These are phyloP conservation scores for Phytopythium chamaehyphon DNA, from an alignment of 352 stramenopile genomes.

Conservation along the genomic window DNA sequence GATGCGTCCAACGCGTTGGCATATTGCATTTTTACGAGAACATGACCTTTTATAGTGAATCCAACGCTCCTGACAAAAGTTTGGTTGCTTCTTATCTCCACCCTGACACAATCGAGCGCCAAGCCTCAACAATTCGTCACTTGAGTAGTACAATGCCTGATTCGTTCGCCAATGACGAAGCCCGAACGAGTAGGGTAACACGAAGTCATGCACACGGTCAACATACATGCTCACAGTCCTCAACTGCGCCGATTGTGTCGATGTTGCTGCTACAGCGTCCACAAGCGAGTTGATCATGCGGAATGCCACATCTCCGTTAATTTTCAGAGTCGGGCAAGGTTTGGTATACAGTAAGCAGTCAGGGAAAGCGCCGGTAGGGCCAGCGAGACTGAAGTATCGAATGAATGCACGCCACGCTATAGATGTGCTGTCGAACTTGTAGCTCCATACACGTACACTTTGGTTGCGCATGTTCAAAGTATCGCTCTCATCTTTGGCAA, in stretches of 20 bases:
- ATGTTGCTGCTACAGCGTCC: slow-evolving; percentile 2
- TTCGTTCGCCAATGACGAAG: slow-evolving; percentile 27
- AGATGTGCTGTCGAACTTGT: slow-evolving; percentile 36
- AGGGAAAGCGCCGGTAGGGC: slow-evolving; percentile 18
- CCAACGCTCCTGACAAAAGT: slow-evolving; percentile 1
- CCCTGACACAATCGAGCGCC: slow-evolving; percentile 8
- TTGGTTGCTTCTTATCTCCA: not conserved
- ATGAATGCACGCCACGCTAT: slow-evolving; percentile 24
- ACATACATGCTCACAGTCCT: slow-evolving; percentile 22
- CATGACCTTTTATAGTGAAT: not conserved
- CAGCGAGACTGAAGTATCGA: slow-evolving; percentile 6
- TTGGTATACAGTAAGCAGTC: slow-evolving; percentile 26
- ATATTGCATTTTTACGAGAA: not conserved
- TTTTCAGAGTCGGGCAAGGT: slow-evolving; percentile 5
- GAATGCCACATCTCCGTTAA: slow-evolving; percentile 15
- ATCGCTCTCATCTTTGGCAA: slow-evolving; percentile 7
- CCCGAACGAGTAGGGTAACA: slow-evolving; percentile 26
- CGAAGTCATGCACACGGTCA: slow-evolving; percentile 36
- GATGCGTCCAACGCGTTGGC: not conserved
- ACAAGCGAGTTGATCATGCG: slow-evolving; percentile 33
- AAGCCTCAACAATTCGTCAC: slow-evolving; percentile 8
- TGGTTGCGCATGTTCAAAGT: slow-evolving; percentile 6
- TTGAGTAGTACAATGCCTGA: slow-evolving; percentile 23
- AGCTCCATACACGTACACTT: slow-evolving; percentile 21
- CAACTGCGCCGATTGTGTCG: slow-evolving; percentile 4